These are phyloP conservation scores for Torulaspora gathmanii DNA, from an alignment of 805 yeast genomes.

Conservation along the genomic window DNA sequence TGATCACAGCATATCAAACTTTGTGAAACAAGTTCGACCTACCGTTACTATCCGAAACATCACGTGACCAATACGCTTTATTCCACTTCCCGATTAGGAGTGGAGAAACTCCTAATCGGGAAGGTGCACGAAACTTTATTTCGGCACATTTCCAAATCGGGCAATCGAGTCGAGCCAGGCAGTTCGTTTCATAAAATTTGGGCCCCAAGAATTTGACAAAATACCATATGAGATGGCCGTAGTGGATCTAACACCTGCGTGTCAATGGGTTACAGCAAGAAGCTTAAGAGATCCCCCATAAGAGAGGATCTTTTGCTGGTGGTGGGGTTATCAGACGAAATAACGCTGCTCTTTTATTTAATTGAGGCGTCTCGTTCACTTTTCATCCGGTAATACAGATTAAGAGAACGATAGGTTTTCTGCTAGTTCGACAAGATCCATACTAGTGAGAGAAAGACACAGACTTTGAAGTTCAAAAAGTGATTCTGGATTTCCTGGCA, in stretches of 20 bases:
- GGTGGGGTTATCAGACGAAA: too few relatives aligned
- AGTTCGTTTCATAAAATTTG: constrained; percentile 9
- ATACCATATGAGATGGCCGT: neutral
- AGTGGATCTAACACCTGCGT: neutral
- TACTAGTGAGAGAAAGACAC: too few relatives aligned
- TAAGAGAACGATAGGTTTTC: too few relatives aligned
- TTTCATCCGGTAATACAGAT: too few relatives aligned
- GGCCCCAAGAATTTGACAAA: constrained; percentile 9
- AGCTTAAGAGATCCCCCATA: neutral
- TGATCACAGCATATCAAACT: neutral
- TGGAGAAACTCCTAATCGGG: neutral
- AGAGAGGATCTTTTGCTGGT: too few relatives aligned
- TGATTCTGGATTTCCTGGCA: too few relatives aligned
- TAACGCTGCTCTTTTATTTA: too few relatives aligned
- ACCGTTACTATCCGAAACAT: neutral
- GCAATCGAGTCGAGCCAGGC: neutral
- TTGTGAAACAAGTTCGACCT: neutral
- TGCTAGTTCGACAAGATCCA: too few relatives aligned
- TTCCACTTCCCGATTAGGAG: neutral
- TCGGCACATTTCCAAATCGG: constrained; percentile 1
- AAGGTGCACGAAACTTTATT: constrained; percentile 4
- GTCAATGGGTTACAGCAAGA: neutral
- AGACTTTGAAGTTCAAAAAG: too few relatives aligned
- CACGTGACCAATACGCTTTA: neutral
- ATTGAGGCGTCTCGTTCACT: too few relatives aligned